These are phyloP conservation scores for Dissophora globulifera DNA, from an alignment of 192 early-diverging fungal genomes.

Conservation along the genomic window DNA sequence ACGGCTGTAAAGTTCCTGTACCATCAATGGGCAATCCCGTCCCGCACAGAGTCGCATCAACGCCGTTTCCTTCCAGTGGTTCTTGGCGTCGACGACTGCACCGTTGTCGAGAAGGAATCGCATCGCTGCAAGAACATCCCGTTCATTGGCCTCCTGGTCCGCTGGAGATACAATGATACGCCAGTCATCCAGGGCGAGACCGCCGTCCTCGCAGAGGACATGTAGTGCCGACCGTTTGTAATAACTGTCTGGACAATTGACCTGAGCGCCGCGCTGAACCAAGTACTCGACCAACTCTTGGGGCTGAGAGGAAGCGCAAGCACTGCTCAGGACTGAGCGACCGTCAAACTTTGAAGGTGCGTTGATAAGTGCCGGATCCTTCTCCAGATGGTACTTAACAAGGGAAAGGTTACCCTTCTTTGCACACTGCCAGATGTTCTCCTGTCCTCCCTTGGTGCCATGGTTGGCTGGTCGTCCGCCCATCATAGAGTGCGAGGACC, in stretches of 20 bases:
- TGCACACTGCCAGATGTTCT: constrained; percentile 47
- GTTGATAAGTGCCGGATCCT: constrained; percentile 39
- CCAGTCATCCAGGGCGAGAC: constrained; percentile 38
- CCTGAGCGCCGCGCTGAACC: constrained; percentile 39
- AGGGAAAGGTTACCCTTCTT: constrained; percentile 42
- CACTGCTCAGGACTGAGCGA: constrained; percentile 46
- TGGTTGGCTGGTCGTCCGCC: constrained; percentile 1
- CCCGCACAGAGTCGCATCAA: constrained; percentile 47
- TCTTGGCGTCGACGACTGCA: constrained; percentile 47
- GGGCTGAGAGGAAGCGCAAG: constrained; percentile 40
- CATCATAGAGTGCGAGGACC: not conserved
- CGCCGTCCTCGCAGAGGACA: constrained; percentile 44
- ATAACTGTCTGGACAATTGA: constrained; percentile 24
- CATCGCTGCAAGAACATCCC: constrained; percentile 45
- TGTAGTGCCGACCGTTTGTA: constrained; percentile 44
- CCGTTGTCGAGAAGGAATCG: constrained; percentile 43
- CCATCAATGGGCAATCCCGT: constrained; percentile 49
- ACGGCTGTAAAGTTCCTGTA: constrained; percentile 46
- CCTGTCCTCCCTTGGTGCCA: constrained; percentile 11
- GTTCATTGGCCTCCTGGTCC: constrained; percentile 41
- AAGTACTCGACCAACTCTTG: constrained; percentile 49
- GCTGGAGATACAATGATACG: constrained; percentile 13
- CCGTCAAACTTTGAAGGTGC: constrained; percentile 49
- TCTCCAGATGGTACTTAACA: constrained; percentile 41
- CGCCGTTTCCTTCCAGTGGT: constrained; percentile 50